Evolutionary conservation across 495 filamentous ascomycete species (phyloP).

Genomic region (Rusavskia elegans): DNA sequence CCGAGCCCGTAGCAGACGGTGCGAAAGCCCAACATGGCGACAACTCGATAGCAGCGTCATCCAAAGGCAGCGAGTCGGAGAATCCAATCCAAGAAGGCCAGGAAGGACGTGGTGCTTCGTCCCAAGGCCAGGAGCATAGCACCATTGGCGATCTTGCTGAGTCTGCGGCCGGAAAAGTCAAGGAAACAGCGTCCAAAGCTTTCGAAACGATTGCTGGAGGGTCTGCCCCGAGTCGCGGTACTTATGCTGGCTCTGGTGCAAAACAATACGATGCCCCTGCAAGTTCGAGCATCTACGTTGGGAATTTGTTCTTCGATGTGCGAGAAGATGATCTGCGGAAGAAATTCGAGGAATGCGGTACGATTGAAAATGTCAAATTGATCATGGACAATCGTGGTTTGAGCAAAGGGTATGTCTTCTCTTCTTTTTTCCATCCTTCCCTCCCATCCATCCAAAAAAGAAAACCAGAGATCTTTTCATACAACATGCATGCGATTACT

Average conservation of each 20-base stretch:
- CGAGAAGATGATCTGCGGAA: conserved; percentile 52
- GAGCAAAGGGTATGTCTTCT: conserved; percentile 65
- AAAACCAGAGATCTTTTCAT: background rate
- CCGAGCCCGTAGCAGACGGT: conserved; percentile 13
- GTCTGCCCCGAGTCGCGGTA: conserved; percentile 14
- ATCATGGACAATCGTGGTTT: conserved; percentile 55
- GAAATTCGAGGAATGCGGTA: conserved; percentile 51
- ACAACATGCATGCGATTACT: too few relatives aligned
- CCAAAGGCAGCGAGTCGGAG: background rate
- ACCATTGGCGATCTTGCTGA: background rate
- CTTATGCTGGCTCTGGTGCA: conserved; percentile 8
- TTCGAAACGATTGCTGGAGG: background rate
- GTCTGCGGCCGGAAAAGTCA: background rate
- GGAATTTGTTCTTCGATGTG: conserved; percentile 77
- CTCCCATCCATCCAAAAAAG: background rate
- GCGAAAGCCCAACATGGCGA: conserved; percentile 12
- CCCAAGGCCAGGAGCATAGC: background rate
- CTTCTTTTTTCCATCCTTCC: background rate
- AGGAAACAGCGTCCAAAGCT: conserved; percentile 1
- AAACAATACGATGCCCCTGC: conserved; percentile 15
- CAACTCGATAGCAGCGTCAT: conserved; percentile 1
- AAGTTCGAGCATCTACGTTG: conserved; percentile 42
- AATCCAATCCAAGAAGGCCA: background rate
- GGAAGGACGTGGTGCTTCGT: background rate
- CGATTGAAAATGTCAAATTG: conserved; percentile 36